A percentile compares a stretch with the other conserved stretches of the same genome.
Evolutionary conservation across 2,329 filamentous ascomycete genomes (phyloP).

Genomic region (Aspergillus japonicus): DNA sequence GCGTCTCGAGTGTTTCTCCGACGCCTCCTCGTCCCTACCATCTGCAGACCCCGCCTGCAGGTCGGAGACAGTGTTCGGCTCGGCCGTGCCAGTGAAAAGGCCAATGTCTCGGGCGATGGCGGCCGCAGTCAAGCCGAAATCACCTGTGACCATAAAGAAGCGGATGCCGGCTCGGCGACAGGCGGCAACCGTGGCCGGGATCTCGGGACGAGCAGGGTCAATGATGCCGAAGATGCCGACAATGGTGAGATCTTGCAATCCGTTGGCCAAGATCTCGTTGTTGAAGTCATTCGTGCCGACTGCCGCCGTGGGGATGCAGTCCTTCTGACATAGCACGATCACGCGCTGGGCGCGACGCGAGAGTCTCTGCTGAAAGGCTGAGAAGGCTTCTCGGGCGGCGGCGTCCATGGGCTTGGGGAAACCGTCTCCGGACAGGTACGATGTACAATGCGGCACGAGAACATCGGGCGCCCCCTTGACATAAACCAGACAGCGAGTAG

Average conservation of each 20-base stretch:
- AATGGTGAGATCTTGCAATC: constrained; percentile 47
- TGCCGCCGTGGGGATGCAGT: constrained; percentile 46
- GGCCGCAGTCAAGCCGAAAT: constrained; percentile 41
- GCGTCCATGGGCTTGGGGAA: constrained; percentile 53
- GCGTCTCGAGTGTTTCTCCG: constrained; percentile 27
- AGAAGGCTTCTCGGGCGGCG: constrained; percentile 50
- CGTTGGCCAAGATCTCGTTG: constrained; percentile 48
- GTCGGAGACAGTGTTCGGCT: constrained; percentile 57
- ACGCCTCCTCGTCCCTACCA: neutral
- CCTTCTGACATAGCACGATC: constrained; percentile 65
- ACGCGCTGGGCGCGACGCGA: constrained; percentile 70
- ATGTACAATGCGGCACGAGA: constrained; percentile 63
- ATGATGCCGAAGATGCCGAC: constrained; percentile 54
- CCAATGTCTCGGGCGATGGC: constrained; percentile 45
- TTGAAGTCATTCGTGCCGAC: constrained; percentile 50
- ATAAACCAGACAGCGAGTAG: constrained; percentile 33
- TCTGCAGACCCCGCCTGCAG: constrained; percentile 36
- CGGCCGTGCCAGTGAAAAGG: constrained; percentile 42
- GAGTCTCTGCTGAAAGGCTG: constrained; percentile 65
- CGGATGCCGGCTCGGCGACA: constrained; percentile 40
- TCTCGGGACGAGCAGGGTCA: constrained; percentile 42
- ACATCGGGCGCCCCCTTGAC: constrained; percentile 80
- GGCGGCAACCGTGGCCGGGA: constrained; percentile 33
- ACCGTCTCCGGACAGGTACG: constrained; percentile 56
- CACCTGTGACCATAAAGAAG: constrained; percentile 47